Evolutionary conservation across 177 flowering plant genomes (phyloP).

Genomic region (Tripterygium wilfordii): DNA sequence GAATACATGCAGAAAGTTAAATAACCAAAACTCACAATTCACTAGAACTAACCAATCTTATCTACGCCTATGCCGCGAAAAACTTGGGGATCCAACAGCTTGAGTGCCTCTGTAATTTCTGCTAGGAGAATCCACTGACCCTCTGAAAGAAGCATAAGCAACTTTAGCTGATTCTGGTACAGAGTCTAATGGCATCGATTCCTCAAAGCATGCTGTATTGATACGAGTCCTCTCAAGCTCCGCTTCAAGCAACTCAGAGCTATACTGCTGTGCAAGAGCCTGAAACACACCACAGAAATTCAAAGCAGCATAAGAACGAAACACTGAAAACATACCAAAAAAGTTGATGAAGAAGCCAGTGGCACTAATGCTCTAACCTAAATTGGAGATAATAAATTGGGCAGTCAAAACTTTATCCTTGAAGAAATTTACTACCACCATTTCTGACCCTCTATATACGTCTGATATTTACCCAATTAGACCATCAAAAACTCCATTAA

Average conservation of each 20-base stretch:
- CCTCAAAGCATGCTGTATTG: slow-evolving; percentile 89
- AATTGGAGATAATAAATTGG: too few species aligned
- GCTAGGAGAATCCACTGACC: slow-evolving; percentile 62
- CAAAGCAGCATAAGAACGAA: not conserved
- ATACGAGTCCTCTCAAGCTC: slow-evolving; percentile 93
- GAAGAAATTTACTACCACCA: too few species aligned
- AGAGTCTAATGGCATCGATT: slow-evolving; percentile 59
- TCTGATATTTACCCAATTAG: too few species aligned
- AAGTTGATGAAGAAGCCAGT: too few species aligned
- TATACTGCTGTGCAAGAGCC: slow-evolving; percentile 94
- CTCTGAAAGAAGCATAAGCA: slow-evolving; percentile 68
- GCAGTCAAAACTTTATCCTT: too few species aligned
- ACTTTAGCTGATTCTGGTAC: slow-evolving; percentile 73
- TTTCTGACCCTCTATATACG: too few species aligned
- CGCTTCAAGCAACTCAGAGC: slow-evolving; percentile 76
- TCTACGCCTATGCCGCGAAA: slow-evolving; percentile 58
- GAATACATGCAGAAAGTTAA: not conserved
- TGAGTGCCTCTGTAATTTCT: slow-evolving; percentile 42
- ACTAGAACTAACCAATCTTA: not conserved
- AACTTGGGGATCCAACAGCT: slow-evolving; percentile 55
- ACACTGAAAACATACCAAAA: not conserved
- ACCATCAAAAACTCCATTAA: too few species aligned
- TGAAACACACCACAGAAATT: slow-evolving; percentile 17
- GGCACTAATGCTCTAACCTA: too few species aligned
- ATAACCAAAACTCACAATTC: not conserved